Conservation (phyloP, 495 filamentous ascomycete species). For the Pyrenula massariospora region DNA sequence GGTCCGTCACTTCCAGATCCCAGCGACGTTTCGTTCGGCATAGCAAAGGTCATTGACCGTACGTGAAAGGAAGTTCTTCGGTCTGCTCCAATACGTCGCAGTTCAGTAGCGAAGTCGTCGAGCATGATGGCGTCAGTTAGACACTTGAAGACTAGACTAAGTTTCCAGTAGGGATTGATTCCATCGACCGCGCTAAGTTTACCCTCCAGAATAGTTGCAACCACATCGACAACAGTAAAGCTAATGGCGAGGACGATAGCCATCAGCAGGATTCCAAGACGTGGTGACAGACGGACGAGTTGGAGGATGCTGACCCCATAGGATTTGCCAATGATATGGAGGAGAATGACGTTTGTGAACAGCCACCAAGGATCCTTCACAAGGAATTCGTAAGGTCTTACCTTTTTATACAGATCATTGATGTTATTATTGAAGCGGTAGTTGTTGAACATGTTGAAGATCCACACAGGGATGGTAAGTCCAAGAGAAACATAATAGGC, state of each 20-base stretch:
- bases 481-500: too few species aligned
- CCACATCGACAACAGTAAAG: constrained; percentile 30
- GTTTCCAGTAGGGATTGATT: constrained; percentile 35
- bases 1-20: too few species aligned
- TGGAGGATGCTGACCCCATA: constrained; percentile 22
- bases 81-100: neutral
- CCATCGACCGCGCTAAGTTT: constrained; percentile 13
- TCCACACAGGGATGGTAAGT: constrained; percentile 6
- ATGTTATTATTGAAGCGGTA: constrained; percentile 14
- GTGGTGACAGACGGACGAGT: constrained; percentile 24
- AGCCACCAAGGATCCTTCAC: constrained; percentile 35
- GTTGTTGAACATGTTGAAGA: constrained; percentile 10
- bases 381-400: constrained; percentile 23
- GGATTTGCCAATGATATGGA: constrained; percentile 22
- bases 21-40: neutral
- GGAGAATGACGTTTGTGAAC: constrained; percentile 19
- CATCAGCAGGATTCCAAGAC: constrained; percentile 26
- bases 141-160: constrained; percentile 31
- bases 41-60: neutral
- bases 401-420: constrained; percentile 18
- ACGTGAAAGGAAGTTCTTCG: neutral
- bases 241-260: constrained; percentile 26
- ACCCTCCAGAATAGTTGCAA: constrained; percentile 2
- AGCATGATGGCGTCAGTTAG: constrained; percentile 31
- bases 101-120: constrained; percentile 32